A percentile compares a stretch with the other conserved stretches of the same genome.
These are phyloP conservation scores for Amylocarpus encephaloides DNA, from an alignment of 2,329 filamentous ascomycete genomes.

Conservation along the genomic window DNA sequence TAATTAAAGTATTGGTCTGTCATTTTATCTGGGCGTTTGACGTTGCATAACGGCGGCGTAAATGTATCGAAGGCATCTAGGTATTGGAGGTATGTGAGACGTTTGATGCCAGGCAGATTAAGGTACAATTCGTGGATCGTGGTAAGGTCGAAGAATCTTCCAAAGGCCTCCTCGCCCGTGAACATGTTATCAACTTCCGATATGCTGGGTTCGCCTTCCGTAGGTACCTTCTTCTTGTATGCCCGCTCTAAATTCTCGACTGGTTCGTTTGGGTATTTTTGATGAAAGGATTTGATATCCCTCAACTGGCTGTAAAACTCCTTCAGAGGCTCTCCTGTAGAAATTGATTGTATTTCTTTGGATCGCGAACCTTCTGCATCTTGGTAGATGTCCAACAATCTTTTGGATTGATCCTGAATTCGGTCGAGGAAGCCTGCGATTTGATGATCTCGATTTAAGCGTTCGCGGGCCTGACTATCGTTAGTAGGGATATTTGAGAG, in stretches of 20 bases:
- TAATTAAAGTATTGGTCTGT: constrained; percentile 92
- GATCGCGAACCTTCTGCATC: constrained; percentile 67
- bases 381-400: constrained; percentile 76
- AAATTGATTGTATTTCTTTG: constrained; percentile 77
- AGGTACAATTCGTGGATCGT: constrained; percentile 80
- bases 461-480: constrained; percentile 66
- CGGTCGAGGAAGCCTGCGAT: constrained; percentile 79
- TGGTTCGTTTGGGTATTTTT: constrained; percentile 85
- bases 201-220: constrained; percentile 56
- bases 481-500: neutral
- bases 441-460: constrained; percentile 86
- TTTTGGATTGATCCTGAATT: constrained; percentile 78
- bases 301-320: constrained; percentile 83
- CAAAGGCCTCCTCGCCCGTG: constrained; percentile 90
- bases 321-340: constrained; percentile 78
- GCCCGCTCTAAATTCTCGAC: constrained; percentile 92
- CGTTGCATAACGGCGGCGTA: constrained; percentile 60
- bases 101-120: constrained; percentile 81
- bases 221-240: constrained; percentile 66
- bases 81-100: constrained; percentile 86
- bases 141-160: constrained; percentile 86
- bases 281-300: constrained; percentile 80
- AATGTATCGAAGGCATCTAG: constrained; percentile 89
- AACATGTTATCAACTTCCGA: constrained; percentile 85
- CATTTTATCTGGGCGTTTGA: constrained; percentile 78